These are phyloP conservation scores for Echites panduratus DNA, from an alignment of 257 asterid species.

Conservation along the genomic window DNA sequence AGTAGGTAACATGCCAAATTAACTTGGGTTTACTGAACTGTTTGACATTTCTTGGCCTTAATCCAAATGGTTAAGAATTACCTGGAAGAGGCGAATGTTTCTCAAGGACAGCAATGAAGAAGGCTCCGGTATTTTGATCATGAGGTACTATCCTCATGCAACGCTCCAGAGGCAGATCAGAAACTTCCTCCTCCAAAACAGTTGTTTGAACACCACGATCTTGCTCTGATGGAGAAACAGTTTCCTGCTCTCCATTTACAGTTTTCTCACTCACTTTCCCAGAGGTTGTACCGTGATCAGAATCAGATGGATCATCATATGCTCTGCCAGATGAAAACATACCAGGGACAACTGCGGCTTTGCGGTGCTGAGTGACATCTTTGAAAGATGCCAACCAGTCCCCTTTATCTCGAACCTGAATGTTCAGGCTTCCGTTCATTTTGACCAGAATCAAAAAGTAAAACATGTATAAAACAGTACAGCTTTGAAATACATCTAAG, in stretches of 20 bases:
- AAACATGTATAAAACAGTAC: neutral
- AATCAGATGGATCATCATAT: constrained; percentile 43
- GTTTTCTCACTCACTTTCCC: constrained; percentile 21
- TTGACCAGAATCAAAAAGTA: neutral
- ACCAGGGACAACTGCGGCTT: constrained; percentile 60
- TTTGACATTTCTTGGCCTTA: neutral
- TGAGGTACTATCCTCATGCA: constrained; percentile 98
- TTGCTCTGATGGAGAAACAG: constrained; percentile 23
- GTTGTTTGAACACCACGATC: constrained; percentile 31
- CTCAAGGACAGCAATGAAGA: constrained; percentile 87
- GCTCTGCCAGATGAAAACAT: constrained; percentile 91
- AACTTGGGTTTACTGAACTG: neutral
- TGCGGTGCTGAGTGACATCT: constrained; percentile 54
- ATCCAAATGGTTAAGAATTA: constrained; percentile 18
- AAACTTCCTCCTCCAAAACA: constrained; percentile 57
- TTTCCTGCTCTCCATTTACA: constrained; percentile 25
- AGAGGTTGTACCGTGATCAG: constrained; percentile 27
- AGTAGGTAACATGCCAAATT: neutral
- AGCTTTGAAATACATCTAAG: neutral
- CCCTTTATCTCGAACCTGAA: constrained; percentile 86
- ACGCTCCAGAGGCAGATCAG: constrained; percentile 74
- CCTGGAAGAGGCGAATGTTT: constrained; percentile 67
- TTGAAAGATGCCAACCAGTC: constrained; percentile 62
- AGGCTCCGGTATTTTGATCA: constrained; percentile 97
- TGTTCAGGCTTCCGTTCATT: constrained; percentile 15